Evolutionary conservation across 1,284 basidiomycete genomes (phyloP).

Genomic region (Cryptococcus sp.): DNA sequence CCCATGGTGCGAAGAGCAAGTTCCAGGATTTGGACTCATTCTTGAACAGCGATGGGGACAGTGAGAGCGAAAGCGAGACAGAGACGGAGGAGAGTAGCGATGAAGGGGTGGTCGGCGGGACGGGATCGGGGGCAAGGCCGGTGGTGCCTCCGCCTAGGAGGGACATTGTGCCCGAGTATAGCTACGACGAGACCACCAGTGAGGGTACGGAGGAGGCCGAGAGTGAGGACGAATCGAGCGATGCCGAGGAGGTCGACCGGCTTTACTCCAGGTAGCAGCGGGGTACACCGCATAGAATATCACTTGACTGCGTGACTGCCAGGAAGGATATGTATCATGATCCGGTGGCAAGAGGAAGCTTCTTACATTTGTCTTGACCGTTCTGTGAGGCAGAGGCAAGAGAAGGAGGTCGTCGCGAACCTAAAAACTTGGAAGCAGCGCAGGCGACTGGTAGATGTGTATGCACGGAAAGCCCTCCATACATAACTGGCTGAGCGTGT

Average conservation of each 20-base stretch:
- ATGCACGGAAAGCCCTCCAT: no score
- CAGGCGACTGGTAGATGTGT: no score
- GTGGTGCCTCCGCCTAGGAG: conserved; percentile 20
- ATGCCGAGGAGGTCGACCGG: conserved; percentile 8
- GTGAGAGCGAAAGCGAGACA: conserved; percentile 33
- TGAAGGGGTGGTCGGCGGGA: conserved; percentile 7
- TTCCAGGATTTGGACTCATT: conserved; percentile 50
- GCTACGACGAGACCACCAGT: conserved; percentile 17
- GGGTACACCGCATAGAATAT: no score
- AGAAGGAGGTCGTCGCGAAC: no score
- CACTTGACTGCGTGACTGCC: no score
- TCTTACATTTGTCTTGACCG: no score
- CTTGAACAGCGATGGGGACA: conserved; percentile 43
- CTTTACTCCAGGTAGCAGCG: conserved; percentile 1
- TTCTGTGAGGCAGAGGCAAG: no score
- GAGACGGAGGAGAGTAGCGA: conserved; percentile 40
- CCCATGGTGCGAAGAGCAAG: conserved; percentile 23
- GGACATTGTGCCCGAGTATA: conserved; percentile 38
- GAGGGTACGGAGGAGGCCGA: conserved; percentile 8
- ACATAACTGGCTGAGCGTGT: no score
- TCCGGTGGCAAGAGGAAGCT: no score
- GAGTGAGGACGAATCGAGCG: conserved; percentile 4
- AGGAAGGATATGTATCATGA: no score
- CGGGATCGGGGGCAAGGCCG: no score
- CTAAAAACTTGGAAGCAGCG: no score